phyloP scores from a whole-genome alignment of 2,329 filamentous ascomycete genomes.

The Hortaea sp. region DNA sequence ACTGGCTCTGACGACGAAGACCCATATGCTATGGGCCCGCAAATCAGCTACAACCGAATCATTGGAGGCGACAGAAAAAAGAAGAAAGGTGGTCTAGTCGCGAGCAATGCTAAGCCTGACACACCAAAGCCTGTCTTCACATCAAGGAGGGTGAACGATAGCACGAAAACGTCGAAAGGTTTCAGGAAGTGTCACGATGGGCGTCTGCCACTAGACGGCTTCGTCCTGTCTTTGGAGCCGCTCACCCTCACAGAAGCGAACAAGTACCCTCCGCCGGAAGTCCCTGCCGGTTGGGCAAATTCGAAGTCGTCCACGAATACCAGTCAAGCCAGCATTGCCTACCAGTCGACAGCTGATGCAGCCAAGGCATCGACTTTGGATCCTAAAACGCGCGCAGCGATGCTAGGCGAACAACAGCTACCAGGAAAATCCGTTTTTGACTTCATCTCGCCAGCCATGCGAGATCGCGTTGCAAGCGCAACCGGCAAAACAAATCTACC shows the following conservation, averaged over 20 bases:
- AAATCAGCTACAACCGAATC: constrained; percentile 74
- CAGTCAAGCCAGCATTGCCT: constrained; percentile 22
- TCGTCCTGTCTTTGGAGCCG: constrained; percentile 53
- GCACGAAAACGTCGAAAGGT: constrained; percentile 32
- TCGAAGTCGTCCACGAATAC: constrained; percentile 18
- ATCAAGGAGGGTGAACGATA: constrained; percentile 47
- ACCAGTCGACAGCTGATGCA: constrained; percentile 62
- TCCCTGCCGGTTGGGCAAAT: constrained; percentile 67
- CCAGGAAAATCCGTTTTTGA: constrained; percentile 95
- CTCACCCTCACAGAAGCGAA: constrained; percentile 34
- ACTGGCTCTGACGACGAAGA: constrained; percentile 93
- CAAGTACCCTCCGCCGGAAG: constrained; percentile 53
- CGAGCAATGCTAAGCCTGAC: constrained; percentile 13
- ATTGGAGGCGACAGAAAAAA: constrained; percentile 73
- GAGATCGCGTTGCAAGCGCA: constrained; percentile 64
- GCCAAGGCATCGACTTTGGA: constrained; percentile 69
- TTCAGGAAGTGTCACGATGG: constrained; percentile 73
- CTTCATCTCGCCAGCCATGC: constrained; percentile 68
- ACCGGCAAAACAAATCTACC: constrained; percentile 72
- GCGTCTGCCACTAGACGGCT: constrained; percentile 67
- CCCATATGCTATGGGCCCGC: constrained; percentile 82
- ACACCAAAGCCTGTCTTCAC: constrained; percentile 59
- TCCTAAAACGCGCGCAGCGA: constrained; percentile 62
- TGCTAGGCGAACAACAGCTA: constrained; percentile 70
- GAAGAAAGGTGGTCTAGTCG: constrained; percentile 30